Evolutionary conservation across 2,329 filamentous ascomycete genomes (phyloP).

Genomic region (Penicillium sp.): DNA sequence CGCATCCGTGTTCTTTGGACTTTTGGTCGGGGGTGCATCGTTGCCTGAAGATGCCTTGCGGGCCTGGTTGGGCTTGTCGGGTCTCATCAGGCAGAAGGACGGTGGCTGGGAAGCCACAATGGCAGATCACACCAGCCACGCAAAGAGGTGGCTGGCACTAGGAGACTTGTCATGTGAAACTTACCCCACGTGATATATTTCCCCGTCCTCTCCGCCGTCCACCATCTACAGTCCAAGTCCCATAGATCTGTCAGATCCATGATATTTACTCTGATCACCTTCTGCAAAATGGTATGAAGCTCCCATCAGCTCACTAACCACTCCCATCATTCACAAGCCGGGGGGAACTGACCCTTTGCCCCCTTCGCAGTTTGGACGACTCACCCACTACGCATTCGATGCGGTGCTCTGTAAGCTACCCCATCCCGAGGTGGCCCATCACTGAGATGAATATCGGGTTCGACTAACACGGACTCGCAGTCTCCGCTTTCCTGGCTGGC

Average conservation of each 20-base stretch:
- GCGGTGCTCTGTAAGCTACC: slow-evolving; percentile 21
- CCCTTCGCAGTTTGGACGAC: slow-evolving; percentile 19
- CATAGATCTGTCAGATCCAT: slow-evolving; percentile 2
- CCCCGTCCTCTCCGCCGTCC: slow-evolving; percentile 6
- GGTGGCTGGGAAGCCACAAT: too few relatives aligned
- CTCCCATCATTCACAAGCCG: background rate
- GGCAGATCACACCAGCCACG: slow-evolving; percentile 8
- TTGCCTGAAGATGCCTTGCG: too few relatives aligned
- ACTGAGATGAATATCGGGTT: too few relatives aligned
- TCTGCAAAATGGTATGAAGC: slow-evolving; percentile 16
- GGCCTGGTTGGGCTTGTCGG: too few relatives aligned
- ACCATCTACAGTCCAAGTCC: slow-evolving; percentile 4
- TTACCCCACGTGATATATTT: slow-evolving; percentile 7
- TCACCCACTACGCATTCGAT: slow-evolving; percentile 25
- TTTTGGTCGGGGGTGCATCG: background rate
- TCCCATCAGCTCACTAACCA: background rate
- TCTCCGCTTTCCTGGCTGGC: slow-evolving; percentile 92
- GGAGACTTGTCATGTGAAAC: slow-evolving; percentile 15
- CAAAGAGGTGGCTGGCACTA: background rate
- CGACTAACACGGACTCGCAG: slow-evolving; percentile 40
- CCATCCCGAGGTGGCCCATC: too few relatives aligned
- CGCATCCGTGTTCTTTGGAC: too few relatives aligned
- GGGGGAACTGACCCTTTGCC: slow-evolving; percentile 2
- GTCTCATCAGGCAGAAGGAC: too few relatives aligned
- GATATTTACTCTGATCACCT: slow-evolving; percentile 1